Conservation (phyloP, 306 rosid genomes). For the Canavalia ensiformis region DNA sequence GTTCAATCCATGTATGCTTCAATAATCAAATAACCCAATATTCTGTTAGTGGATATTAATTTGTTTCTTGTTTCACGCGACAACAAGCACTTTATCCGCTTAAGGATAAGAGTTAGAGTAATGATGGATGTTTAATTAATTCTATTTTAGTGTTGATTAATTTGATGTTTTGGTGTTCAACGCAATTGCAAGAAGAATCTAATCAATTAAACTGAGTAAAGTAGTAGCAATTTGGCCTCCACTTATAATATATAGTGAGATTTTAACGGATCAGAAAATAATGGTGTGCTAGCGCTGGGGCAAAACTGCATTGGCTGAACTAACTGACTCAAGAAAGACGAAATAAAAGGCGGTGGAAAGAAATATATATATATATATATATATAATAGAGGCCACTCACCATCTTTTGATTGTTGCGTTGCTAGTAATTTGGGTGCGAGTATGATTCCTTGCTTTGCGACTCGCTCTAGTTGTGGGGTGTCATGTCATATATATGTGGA, state of each 20-base stretch:
- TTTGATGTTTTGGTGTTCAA: not conserved
- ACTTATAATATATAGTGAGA: not conserved
- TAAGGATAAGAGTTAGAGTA: not conserved
- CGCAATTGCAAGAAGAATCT: not conserved
- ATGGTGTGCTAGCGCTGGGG: not conserved
- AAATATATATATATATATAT: not conserved
- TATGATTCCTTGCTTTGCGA: conserved; percentile 35
- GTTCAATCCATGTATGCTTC: conserved; percentile 10
- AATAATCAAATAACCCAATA: conserved; percentile 4
- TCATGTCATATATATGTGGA: conserved; percentile 2
- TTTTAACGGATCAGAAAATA: not conserved
- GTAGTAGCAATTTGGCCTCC: not conserved
- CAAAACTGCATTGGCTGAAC: not conserved
- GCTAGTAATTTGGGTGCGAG: conserved; percentile 14
- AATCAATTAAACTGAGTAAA: not conserved
- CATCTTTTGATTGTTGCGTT: conserved; percentile 30
- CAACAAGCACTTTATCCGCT: conserved; percentile 3
- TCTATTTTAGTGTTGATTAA: not conserved
- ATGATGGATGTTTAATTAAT: conserved; percentile 18
- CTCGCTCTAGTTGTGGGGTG: too few species aligned
- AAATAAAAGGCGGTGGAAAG: conserved; percentile 11
- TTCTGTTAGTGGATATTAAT: not conserved
- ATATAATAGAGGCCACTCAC: not conserved
- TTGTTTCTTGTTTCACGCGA: conserved; percentile 29
- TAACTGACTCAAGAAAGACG: not conserved